Base-by-base conservation (phyloP, 345 rosid species). In the Camelina neglecta region DNA sequence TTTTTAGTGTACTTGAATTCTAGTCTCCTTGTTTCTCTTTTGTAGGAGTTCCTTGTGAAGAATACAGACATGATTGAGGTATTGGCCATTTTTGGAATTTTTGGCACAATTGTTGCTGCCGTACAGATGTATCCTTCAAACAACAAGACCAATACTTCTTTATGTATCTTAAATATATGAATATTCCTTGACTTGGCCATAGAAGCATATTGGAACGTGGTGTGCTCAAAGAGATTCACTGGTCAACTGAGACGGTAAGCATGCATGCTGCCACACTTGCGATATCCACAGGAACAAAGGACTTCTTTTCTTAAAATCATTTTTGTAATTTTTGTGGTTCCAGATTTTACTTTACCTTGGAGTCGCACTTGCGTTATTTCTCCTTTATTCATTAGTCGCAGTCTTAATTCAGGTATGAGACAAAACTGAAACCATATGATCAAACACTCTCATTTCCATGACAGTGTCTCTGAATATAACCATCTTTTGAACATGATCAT, bases 161-260 rank as follows among this genome's bases (percentile, higher is more conserved):
- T 35, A 29, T 69, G 41, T 62, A 20, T 49, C 35, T 75, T 41
- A 20, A 18, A 68, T 71, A 2, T 33, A 55, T 49, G 66, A n/a
- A 23, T 45, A 42, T 45, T 36, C 86, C 91, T 88, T 92, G 78
- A 80, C 70, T 57, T 69, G 51, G 73, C 31, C 35, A 29, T 74
- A 92, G 98, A 87, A 76, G 90, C 81, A 81, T 95, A 86, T 65
- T 92, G 60, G 99, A 95, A 83, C 89, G 86, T 11, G 61, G 53
- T 65, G 97, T 84, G 81, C 85, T 95, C 47, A 85, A 80, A 83
- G 82, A 88, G 57, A 85, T 92, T 82, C 86, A 84, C 29, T 95
- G 98, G 99, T 81, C 98, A 41, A 83, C 93, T 82, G 90, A 85
- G 20, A 84, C 88, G 12, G 99, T 95, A 85, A 81, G 93, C 83